phyloP scores from a whole-genome alignment of 2,329 filamentous ascomycete genomes.

The Diplodia sapinea region DNA sequence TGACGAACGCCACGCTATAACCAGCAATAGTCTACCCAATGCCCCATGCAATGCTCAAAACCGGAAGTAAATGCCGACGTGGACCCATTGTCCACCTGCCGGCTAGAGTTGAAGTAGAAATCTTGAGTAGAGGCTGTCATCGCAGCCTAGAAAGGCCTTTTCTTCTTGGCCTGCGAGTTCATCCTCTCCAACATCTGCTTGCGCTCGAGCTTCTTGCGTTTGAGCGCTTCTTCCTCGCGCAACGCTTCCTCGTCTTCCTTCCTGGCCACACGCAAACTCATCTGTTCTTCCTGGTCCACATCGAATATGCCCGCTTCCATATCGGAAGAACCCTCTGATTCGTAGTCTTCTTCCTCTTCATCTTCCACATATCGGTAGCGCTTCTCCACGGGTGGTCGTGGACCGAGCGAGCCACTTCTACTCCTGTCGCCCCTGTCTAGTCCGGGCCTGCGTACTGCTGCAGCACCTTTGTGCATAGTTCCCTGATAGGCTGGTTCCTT shows the following conservation, averaged over 20 bases:
- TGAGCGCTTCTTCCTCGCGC: conserved; percentile 65
- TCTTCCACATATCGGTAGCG: conserved; percentile 42
- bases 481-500: conserved; percentile 47
- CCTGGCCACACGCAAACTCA: conserved; percentile 66
- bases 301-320: conserved; percentile 80
- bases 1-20: conserved; percentile 31
- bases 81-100: conserved; percentile 4
- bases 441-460: conserved; percentile 38
- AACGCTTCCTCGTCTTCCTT: conserved; percentile 71
- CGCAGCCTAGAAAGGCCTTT: conserved; percentile 10
- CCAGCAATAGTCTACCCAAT: conserved; percentile 30
- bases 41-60: conserved; percentile 31
- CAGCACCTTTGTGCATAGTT: conserved; percentile 38
- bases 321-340: conserved; percentile 67
- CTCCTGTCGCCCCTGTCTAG: conserved; percentile 34
- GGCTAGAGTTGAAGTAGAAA: conserved; percentile 11
- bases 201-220: conserved; percentile 65
- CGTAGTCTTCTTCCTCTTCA: conserved; percentile 66
- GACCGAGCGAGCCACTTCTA: conserved; percentile 37
- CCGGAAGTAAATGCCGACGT: conserved; percentile 10
- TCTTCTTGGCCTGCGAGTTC: conserved; percentile 28
- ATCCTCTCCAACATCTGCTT: conserved; percentile 45
- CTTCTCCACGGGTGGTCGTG: conserved; percentile 40
- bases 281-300: conserved; percentile 72
- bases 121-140: neutral